A percentile compares a stretch with the other conserved stretches of the same genome.
Conservation (phyloP, 164 flowering plant species). For the Vitis rupestris region DNA sequence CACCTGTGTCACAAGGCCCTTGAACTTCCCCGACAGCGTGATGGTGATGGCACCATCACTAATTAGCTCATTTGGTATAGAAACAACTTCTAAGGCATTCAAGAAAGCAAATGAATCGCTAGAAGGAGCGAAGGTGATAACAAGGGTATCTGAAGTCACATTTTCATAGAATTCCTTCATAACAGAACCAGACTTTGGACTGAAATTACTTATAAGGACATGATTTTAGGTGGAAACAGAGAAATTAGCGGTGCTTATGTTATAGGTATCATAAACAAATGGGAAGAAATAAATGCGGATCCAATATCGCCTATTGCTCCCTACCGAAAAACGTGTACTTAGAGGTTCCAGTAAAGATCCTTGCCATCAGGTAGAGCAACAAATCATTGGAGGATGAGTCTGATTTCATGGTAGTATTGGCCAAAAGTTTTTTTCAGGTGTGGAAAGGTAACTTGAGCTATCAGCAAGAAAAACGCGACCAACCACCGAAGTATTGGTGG, state of each 20-base stretch:
- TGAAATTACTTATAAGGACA: constrained; percentile 46
- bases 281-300: constrained; percentile 74
- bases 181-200: constrained; percentile 10
- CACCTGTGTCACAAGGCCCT: constrained; percentile 40
- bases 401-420: constrained; percentile 29
- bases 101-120: constrained; percentile 63
- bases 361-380: constrained; percentile 52
- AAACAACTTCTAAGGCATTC: constrained; percentile 78
- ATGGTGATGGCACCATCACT: constrained; percentile 36
- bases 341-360: constrained; percentile 46
- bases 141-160: constrained; percentile 40
- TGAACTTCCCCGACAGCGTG: constrained; percentile 18
- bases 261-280: constrained; percentile 33
- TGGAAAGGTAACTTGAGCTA: constrained; percentile 43
- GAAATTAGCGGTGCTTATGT: constrained; percentile 48
- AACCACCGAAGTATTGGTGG: constrained; percentile 35
- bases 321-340: constrained; percentile 45
- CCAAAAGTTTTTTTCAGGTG: constrained; percentile 39
- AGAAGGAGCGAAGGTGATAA: constrained; percentile 54
- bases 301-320: constrained; percentile 58
- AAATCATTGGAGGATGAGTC: constrained; percentile 24
- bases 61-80: constrained; percentile 60
- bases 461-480: constrained; percentile 51
- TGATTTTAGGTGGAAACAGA: constrained; percentile 45
- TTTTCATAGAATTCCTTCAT: constrained; percentile 57